These are phyloP conservation scores for Trametes pubescens DNA, from an alignment of 1,284 basidiomycete species.

Conservation along the genomic window DNA sequence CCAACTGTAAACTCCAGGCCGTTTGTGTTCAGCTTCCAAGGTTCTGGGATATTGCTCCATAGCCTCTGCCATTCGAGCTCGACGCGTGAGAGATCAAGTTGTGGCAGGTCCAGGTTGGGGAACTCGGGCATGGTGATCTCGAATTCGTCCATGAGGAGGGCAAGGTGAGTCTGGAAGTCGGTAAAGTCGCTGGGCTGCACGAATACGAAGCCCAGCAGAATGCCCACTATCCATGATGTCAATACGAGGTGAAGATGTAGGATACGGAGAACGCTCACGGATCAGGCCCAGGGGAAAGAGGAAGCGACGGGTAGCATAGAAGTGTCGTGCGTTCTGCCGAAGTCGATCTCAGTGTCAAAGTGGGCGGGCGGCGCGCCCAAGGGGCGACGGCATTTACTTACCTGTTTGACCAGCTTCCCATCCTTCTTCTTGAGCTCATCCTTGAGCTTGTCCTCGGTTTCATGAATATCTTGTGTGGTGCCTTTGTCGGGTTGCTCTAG, in stretches of 20 bases:
- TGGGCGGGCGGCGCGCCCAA: not conserved
- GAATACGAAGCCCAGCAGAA: conserved; percentile 65
- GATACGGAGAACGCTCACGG: conserved; percentile 41
- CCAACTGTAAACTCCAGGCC: conserved; percentile 89
- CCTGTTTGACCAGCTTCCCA: conserved; percentile 4
- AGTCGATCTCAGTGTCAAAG: not conserved
- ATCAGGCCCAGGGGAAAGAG: conserved; percentile 59
- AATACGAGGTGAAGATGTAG: not conserved
- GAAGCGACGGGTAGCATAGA: conserved; percentile 49
- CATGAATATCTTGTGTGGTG: conserved; percentile 9
- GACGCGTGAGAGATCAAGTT: conserved; percentile 64
- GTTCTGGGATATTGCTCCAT: conserved; percentile 71
- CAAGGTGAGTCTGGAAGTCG: conserved; percentile 49
- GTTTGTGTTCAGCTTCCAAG: conserved; percentile 84
- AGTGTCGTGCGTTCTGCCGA: conserved; percentile 30
- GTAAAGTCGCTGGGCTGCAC: conserved; percentile 70
- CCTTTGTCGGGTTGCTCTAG: conserved; percentile 4
- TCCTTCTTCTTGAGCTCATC: conserved; percentile 24
- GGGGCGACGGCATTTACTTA: not conserved
- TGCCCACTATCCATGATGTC: conserved; percentile 59
- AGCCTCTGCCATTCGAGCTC: conserved; percentile 75
- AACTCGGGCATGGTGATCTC: conserved; percentile 64
- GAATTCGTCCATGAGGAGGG: conserved; percentile 53
- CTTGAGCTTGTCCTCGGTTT: conserved; percentile 22
- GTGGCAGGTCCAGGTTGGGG: conserved; percentile 63